Percentiles rank a stretch among this genome's conserved stretches.
phyloP scores from a whole-genome alignment of 441 rosid species.

The Adansonia grandidieri region DNA sequence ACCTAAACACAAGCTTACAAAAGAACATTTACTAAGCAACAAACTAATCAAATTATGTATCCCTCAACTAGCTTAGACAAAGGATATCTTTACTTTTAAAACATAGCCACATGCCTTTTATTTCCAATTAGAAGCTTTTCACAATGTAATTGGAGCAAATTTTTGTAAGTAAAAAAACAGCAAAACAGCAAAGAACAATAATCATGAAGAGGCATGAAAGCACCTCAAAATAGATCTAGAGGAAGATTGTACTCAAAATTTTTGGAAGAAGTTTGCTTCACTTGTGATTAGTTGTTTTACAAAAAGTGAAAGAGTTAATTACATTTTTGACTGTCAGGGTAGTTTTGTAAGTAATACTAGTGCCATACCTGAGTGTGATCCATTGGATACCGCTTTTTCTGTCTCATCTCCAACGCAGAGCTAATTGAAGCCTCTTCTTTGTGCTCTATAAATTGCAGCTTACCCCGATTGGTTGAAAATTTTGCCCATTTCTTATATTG shows the following conservation, averaged over 20 bases:
- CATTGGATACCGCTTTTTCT: conserved; percentile 49
- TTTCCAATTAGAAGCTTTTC: not conserved
- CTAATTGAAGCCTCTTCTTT: conserved; percentile 33
- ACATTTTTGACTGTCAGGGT: not conserved
- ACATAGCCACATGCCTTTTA: not conserved
- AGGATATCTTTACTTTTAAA: too few relatives aligned
- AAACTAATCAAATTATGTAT: not conserved
- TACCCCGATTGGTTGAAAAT: conserved; percentile 30
- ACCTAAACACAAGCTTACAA: not conserved
- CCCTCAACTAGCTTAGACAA: not conserved
- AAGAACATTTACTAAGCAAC: too few relatives aligned
- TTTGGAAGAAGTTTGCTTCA: not conserved
- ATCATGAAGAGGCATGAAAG: not conserved
- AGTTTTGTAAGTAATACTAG: not conserved
- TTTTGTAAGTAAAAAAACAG: not conserved
- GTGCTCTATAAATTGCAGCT: conserved; percentile 24
- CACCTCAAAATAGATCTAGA: not conserved
- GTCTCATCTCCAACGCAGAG: conserved; percentile 30
- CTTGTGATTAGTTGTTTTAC: not conserved
- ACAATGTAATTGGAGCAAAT: not conserved
- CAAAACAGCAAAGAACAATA: not conserved
- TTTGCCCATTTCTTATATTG: conserved; percentile 74
- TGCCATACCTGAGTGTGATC: conserved; percentile 76
- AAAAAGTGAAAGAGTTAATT: not conserved
- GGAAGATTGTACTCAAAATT: not conserved